These are phyloP conservation scores for Coniochaeta sp. DNA, from an alignment of 2,329 filamentous ascomycete species.

Conservation along the genomic window DNA sequence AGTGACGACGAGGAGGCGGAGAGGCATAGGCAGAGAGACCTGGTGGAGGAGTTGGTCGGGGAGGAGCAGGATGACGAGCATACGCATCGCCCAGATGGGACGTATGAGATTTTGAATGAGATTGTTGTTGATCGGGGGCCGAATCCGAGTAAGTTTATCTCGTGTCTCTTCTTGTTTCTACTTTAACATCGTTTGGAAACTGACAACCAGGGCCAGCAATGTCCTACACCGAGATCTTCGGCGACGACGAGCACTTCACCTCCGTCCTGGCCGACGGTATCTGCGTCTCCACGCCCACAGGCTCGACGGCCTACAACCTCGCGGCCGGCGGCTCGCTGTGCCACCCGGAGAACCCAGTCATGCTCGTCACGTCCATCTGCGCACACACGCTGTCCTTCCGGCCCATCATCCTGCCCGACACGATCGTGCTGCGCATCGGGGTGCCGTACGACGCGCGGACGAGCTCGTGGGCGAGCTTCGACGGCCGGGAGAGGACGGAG, in stretches of 20 bases:
- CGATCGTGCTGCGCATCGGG: conserved; percentile 84
- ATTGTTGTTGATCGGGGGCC: conserved; percentile 93
- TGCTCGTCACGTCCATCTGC: conserved; percentile 89
- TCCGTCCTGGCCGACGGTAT: conserved; percentile 89
- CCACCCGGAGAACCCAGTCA: conserved; percentile 93
- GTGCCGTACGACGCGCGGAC: conserved; percentile 92
- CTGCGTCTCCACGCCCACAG: conserved; percentile 89
- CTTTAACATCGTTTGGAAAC: background rate
- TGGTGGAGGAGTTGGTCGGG: conserved; percentile 85
- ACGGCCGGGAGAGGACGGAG: conserved; percentile 83
- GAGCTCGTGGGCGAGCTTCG: conserved; percentile 94
- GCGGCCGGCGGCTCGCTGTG: conserved; percentile 92
- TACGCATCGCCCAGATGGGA: conserved; percentile 78
- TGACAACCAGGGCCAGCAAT: conserved; percentile 51
- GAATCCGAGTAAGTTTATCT: conserved; percentile 64
- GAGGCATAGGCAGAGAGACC: conserved; percentile 44
- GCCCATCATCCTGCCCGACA: conserved; percentile 94
- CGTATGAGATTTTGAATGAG: conserved; percentile 89
- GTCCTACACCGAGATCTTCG: conserved; percentile 87
- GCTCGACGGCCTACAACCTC: conserved; percentile 91
- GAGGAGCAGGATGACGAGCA: conserved; percentile 76
- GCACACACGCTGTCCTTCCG: conserved; percentile 92
- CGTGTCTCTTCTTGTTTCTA: no score
- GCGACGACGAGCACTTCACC: conserved; percentile 92
- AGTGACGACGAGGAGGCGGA: conserved; percentile 28